These are phyloP conservation scores for Exobasidium cylindrosporum DNA, from an alignment of 1,284 basidiomycete genomes.

Conservation along the genomic window DNA sequence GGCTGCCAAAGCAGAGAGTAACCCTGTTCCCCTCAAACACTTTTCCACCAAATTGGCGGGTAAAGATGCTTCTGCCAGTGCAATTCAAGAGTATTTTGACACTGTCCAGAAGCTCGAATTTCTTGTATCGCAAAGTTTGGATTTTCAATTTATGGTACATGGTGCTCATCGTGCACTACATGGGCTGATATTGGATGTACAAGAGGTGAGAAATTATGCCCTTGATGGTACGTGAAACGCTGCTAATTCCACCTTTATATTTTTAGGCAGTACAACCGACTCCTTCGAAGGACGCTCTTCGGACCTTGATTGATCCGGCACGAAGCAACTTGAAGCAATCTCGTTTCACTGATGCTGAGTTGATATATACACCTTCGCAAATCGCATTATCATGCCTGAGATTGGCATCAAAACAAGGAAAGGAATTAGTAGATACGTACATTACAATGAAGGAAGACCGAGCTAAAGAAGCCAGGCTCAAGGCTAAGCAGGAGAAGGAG, in stretches of 20 bases:
- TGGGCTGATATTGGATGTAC: slow-evolving; percentile 85
- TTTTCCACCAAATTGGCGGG: slow-evolving; percentile 63
- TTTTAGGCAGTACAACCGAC: slow-evolving; percentile 2
- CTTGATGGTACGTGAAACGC: too few relatives aligned
- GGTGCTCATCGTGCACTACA: slow-evolving; percentile 83
- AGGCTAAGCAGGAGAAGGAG: slow-evolving; percentile 1
- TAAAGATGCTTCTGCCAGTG: slow-evolving; percentile 67
- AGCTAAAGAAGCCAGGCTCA: not conserved
- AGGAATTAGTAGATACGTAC: not conserved
- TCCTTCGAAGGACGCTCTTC: not conserved
- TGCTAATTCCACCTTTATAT: too few relatives aligned
- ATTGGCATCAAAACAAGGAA: not conserved
- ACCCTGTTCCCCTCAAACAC: slow-evolving; percentile 77
- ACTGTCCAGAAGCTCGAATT: slow-evolving; percentile 93
- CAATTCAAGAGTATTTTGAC: slow-evolving; percentile 61
- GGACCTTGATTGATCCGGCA: slow-evolving; percentile 17
- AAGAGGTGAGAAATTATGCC: slow-evolving; percentile 64
- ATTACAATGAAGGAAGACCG: not conserved
- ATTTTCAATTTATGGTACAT: slow-evolving; percentile 89
- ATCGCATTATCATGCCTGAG: slow-evolving; percentile 79
- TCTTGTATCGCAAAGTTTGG: slow-evolving; percentile 84
- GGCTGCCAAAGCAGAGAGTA: slow-evolving; percentile 93
- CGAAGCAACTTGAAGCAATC: slow-evolving; percentile 57
- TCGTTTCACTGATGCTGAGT: slow-evolving; percentile 84
- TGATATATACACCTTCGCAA: slow-evolving; percentile 87